These are phyloP conservation scores for Hericium coralloides DNA, from an alignment of 768 basidiomycete species.

Conservation along the genomic window DNA sequence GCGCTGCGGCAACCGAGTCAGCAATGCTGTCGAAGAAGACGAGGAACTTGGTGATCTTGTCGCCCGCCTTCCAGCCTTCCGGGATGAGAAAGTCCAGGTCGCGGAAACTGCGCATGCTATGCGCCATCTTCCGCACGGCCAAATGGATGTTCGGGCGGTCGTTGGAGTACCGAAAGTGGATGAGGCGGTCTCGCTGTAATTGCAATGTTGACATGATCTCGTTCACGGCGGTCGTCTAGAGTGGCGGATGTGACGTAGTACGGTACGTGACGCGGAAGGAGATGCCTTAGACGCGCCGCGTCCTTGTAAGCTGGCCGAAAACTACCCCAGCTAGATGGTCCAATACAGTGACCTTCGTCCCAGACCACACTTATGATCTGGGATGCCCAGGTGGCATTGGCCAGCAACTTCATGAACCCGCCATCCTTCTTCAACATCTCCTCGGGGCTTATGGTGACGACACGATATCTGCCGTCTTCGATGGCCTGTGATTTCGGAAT, in stretches of 20 bases:
- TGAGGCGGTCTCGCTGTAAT: slow-evolving; percentile 9
- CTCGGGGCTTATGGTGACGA: slow-evolving; percentile 23
- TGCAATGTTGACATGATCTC: slow-evolving; percentile 18
- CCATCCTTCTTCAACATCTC: slow-evolving; percentile 15
- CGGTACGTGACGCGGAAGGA: slow-evolving; percentile 21
- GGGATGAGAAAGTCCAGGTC: slow-evolving; percentile 17
- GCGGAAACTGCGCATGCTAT: slow-evolving; percentile 4
- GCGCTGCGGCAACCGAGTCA: too few species aligned
- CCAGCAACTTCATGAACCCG: slow-evolving; percentile 16
- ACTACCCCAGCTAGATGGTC: slow-evolving; percentile 27
- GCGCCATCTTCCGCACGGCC: slow-evolving; percentile 16
- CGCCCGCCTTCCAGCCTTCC: background rate
- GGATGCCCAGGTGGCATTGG: slow-evolving; percentile 14
- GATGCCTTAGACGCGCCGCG: slow-evolving; percentile 17
- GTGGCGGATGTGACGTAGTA: slow-evolving; percentile 26
- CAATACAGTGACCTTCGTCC: slow-evolving; percentile 34
- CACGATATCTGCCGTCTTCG: slow-evolving; percentile 16
- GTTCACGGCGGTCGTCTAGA: slow-evolving; percentile 17
- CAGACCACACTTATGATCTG: slow-evolving; percentile 22
- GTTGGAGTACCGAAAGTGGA: slow-evolving; percentile 17
- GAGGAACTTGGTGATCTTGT: slow-evolving; percentile 17
- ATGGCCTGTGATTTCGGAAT: slow-evolving; percentile 16
- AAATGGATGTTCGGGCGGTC: slow-evolving; percentile 26
- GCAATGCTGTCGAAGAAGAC: slow-evolving; percentile 18
- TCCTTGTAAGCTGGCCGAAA: slow-evolving; percentile 29